A percentile compares a stretch with the other conserved stretches of the same genome.
phyloP scores from a whole-genome alignment of 2,329 filamentous ascomycete species.

The Nemania abortiva region DNA sequence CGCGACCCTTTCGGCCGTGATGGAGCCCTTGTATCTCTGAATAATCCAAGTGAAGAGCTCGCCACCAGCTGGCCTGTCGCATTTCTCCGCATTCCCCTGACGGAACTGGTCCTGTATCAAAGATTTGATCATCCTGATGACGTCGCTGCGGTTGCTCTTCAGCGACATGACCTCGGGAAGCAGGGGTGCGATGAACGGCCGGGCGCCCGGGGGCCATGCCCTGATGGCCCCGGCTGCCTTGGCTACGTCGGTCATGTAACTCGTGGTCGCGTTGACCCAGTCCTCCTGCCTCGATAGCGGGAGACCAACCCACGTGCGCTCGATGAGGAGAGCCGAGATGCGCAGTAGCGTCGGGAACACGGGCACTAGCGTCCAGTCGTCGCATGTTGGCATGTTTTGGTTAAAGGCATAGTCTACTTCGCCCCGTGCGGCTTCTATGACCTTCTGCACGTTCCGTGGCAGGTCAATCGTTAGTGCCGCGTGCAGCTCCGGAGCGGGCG shows the following conservation, averaged over 20 bases:
- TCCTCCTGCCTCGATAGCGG: not conserved
- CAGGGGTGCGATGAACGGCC: not conserved
- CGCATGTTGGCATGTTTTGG: not conserved
- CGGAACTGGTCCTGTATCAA: not conserved
- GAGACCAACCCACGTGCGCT: not conserved
- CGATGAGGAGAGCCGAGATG: not conserved
- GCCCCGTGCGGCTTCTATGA: not conserved
- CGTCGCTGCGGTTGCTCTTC: not conserved
- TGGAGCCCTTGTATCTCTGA: not conserved
- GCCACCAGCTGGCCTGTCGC: not conserved
- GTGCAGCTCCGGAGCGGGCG: not conserved
- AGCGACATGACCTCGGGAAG: not conserved
- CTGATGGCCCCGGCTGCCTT: not conserved
- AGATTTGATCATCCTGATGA: conserved; percentile 1
- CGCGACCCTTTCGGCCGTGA: not conserved
- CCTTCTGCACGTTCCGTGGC: conserved; percentile 1
- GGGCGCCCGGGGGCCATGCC: not conserved
- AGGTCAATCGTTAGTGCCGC: not conserved
- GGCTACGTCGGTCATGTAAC: not conserved
- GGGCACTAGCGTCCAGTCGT: not conserved
- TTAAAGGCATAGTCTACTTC: not conserved
- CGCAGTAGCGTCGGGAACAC: not conserved
- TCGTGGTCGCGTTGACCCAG: not conserved
- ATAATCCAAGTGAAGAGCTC: conserved; percentile 4
- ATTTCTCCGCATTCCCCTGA: not conserved